A percentile compares a stretch with the other conserved stretches of the same genome.
Evolutionary conservation across 768 basidiomycete species (phyloP).

Genomic region (Coprinopsis sp.): DNA sequence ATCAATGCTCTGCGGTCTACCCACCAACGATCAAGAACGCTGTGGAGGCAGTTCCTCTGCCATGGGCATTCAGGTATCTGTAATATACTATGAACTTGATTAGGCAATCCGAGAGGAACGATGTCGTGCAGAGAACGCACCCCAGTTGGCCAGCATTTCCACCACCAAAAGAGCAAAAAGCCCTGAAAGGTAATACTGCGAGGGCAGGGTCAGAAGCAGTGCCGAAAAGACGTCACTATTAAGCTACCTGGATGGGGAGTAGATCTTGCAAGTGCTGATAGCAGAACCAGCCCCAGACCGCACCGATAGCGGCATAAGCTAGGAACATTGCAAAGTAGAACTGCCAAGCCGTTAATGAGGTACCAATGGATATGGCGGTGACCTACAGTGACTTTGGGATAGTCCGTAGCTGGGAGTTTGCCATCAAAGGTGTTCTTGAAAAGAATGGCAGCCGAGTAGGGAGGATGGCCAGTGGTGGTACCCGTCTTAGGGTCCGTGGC

Average conservation of each 20-base stretch:
- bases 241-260: conserved; percentile 78
- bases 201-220: neutral
- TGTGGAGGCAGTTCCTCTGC: conserved; percentile 65
- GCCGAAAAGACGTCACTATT: neutral
- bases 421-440: conserved; percentile 90
- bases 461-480: conserved; percentile 65
- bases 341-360: conserved; percentile 31
- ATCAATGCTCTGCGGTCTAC: conserved; percentile 18
- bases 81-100: conserved; percentile 65
- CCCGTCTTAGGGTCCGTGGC: conserved; percentile 40
- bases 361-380: neutral
- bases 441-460: conserved; percentile 72
- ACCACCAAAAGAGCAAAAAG: conserved; percentile 82
- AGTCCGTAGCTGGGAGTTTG: conserved; percentile 86
- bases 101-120: conserved; percentile 2
- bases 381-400: conserved; percentile 93
- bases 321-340: conserved; percentile 87
- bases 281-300: conserved; percentile 80
- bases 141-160: conserved; percentile 93
- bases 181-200: conserved; percentile 85
- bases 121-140: conserved; percentile 32
- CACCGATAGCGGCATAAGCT: conserved; percentile 65
- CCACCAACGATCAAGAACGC: conserved; percentile 91
- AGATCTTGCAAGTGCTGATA: conserved; percentile 78
- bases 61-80: conserved; percentile 88